Base-by-base conservation (phyloP, 352 stramenopile genomes). In the Hyaloperonospora arabidopsidis region DNA sequence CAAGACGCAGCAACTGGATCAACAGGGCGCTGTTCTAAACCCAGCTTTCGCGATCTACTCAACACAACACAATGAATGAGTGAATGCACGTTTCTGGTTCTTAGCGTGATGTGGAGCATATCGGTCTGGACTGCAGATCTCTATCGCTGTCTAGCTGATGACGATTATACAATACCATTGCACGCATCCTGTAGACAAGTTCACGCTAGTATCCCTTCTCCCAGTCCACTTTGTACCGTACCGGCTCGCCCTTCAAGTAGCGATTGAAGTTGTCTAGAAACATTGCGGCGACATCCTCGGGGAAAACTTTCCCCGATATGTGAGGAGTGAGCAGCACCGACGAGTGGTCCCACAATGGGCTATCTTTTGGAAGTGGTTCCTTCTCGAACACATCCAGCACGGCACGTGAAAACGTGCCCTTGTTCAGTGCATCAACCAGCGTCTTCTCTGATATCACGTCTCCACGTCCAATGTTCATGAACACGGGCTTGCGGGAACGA, bases 381-480 rank as follows among this genome's bases (percentile, higher is more conserved):
- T 55, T 59, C 10, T 81, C 72, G 36, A 84, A 79, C 36, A 86
- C 74, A 44, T 89, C 76, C 18, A 89, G 58, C 56, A 85, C 76
- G 4, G 71, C 72, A 28, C 64, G 72, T 14, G 76, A 84, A 6
- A 95, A 72, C 28, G 79, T 71, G 17, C 68, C 49, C 1, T 66
- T 45, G 49, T 94, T 71, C 32, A 96, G 54, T 21, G 85, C 82
- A n/a, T 29, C 7, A 19, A 95, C n/a, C 45, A 96, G 55, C 14
- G 68, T 63, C n/a, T 47, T 48, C 62, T 93, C 82, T 15, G 61
- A 57, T 43, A 94, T 78, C 23, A 96, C 67, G 59, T 96, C 85
- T 13, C 87, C 87, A 36, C 86, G 76, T 17, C 87, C 87, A 18
- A 93, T 81, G 62, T 95, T 96, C 61, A 95, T 80, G 54, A 96